A percentile compares a stretch with the other conserved stretches of the same genome.
phyloP scores from a whole-genome alignment of 495 filamentous ascomycete species.

The Durotheca rogersii region DNA sequence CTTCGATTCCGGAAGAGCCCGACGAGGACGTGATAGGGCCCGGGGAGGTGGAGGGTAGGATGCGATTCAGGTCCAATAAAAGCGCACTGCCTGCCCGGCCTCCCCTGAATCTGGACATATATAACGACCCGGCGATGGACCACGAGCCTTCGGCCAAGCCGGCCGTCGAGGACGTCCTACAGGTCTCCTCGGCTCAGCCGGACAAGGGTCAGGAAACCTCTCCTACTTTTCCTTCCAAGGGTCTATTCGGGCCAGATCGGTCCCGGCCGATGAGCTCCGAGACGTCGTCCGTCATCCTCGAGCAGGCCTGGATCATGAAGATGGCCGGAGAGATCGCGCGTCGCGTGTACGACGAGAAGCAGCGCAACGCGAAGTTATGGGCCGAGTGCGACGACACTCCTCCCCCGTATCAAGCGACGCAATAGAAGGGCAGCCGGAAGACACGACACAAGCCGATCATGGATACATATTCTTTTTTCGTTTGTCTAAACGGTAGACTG shows the following conservation, averaged over 20 bases:
- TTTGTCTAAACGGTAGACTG: slow-evolving; percentile 33
- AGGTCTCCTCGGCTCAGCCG: slow-evolving; percentile 17
- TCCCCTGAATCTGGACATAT: slow-evolving; percentile 34
- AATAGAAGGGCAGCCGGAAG: slow-evolving; percentile 29
- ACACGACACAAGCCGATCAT: slow-evolving; percentile 4
- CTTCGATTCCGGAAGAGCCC: slow-evolving; percentile 51
- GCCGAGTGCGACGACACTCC: slow-evolving; percentile 56
- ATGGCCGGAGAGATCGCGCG: slow-evolving; percentile 88
- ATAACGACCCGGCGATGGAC: slow-evolving; percentile 18
- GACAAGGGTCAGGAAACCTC: slow-evolving; percentile 40
- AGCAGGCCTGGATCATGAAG: slow-evolving; percentile 86
- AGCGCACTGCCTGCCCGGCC: slow-evolving; percentile 32
- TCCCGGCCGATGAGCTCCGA: slow-evolving; percentile 39
- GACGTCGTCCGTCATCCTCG: slow-evolving; percentile 61
- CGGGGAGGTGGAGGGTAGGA: slow-evolving; percentile 43
- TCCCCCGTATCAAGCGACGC: slow-evolving; percentile 59
- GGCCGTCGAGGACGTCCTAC: slow-evolving; percentile 18
- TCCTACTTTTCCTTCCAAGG: slow-evolving; percentile 31
- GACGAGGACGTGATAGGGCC: slow-evolving; percentile 62
- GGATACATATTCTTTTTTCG: slow-evolving; percentile 26
- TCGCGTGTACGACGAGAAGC: slow-evolving; percentile 70
- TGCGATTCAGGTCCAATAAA: slow-evolving; percentile 41
- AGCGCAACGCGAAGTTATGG: slow-evolving; percentile 48
- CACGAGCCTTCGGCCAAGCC: slow-evolving; percentile 11
- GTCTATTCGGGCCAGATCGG: slow-evolving; percentile 37